Base-by-base conservation (phyloP, 2,329 filamentous ascomycete genomes). In the Talaromyces sp. region DNA sequence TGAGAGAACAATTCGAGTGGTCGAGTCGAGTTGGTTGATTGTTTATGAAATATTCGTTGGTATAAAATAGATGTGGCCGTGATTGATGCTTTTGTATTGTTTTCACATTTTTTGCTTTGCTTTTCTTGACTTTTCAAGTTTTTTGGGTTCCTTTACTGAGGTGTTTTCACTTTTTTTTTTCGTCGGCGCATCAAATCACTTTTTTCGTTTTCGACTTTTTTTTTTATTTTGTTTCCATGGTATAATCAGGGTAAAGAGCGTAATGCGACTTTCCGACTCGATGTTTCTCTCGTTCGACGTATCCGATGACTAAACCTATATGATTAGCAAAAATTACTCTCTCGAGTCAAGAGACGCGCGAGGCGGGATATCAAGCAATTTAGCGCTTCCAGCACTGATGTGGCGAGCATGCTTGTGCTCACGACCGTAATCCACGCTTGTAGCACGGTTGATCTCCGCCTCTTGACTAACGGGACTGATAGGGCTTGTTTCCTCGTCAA, bases 341-440 rank as follows among this genome's bases (percentile, higher is more conserved):
- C 60, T 59, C 48, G 76, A 78, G 67, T 88, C 87, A 13, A 78
- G 76, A 24, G 86, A 89, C 52, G 75, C 74, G 31, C 84, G 82
- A 24, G 85, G 82, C 22, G 83, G 83, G 56, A 93, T 82, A 59
- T 93, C 88, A 59, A 95, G 79, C 60, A 94, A 77, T 76, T 87
- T 90, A 11, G 90, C 90, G 72, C 90, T 93, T 59, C 91, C 91
- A 52, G 90, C 89, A 72, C 90, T 93, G 72, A 93, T 88, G 68
- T 89, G 89, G 62, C 89, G 84, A 22, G 82, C 85, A 70, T 93
- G 90, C 11, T 84, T 82, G 70, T 93, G 90, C 10, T 84, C 82
- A 71, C 83, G 86, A 65, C 86, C 85, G 59, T 90, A 81, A 67
- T 89, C 86, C 65, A 94, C 82, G 75, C 90, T 94, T 60, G 83